These are phyloP conservation scores for Monotropa hypopitys DNA, from an alignment of 179 eudicot genomes.

Conservation along the genomic window DNA sequence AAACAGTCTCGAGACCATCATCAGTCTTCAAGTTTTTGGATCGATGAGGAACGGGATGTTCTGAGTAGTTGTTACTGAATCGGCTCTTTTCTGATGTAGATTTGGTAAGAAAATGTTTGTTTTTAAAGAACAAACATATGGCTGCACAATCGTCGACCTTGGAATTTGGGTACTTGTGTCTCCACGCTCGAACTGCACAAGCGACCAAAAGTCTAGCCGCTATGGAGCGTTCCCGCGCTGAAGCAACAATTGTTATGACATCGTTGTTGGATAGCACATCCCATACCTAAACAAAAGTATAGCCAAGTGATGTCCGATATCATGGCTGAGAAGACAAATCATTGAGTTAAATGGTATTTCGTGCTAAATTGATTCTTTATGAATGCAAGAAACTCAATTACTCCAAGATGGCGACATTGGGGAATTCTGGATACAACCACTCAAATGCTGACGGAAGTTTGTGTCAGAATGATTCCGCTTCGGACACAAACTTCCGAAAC, in stretches of 20 bases:
- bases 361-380: background rate
- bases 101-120: conserved; percentile 17
- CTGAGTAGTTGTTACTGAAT: background rate
- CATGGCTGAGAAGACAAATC: background rate
- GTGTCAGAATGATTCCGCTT: no score
- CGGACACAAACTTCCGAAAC: no score
- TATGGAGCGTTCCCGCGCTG: conserved; percentile 10
- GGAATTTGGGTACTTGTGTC: conserved; percentile 14
- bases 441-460: no score
- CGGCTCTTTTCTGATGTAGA: conserved; percentile 27
- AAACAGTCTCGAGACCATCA: conserved; percentile 1
- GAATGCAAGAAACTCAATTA: no score
- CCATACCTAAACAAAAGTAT: conserved; percentile 12
- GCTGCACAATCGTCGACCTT: conserved; percentile 16
- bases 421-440: no score
- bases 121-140: conserved; percentile 17
- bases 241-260: conserved; percentile 13
- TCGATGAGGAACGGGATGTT: background rate
- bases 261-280: conserved; percentile 19
- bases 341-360: no score
- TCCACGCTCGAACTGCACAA: conserved; percentile 18
- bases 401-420: no score
- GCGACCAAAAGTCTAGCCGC: conserved; percentile 15
- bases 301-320: background rate
- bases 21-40: conserved; percentile 1